Evolutionary conservation across 768 basidiomycete species (phyloP).

Genomic region (Psilocybe cubensis): DNA sequence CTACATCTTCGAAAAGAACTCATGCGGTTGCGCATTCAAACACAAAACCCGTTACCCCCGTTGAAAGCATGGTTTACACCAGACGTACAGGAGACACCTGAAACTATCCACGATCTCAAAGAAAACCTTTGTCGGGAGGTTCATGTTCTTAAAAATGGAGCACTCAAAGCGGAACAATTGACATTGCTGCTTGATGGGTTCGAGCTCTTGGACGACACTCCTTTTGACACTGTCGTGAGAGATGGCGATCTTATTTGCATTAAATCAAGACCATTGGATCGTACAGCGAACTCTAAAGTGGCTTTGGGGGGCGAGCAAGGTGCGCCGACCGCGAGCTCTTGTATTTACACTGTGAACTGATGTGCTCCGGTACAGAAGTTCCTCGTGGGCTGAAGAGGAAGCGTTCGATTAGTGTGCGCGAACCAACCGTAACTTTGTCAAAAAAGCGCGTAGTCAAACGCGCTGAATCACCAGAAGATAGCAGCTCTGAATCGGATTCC

Average conservation of each 20-base stretch:
- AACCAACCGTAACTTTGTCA: neutral
- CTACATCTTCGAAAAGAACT: too few species aligned
- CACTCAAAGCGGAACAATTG: constrained; percentile 26
- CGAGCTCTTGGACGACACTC: constrained; percentile 46
- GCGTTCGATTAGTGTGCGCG: constrained; percentile 13
- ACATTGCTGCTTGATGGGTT: constrained; percentile 48
- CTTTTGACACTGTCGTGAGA: constrained; percentile 38
- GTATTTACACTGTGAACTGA: neutral
- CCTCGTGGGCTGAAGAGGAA: constrained; percentile 26
- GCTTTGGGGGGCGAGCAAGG: constrained; percentile 5
- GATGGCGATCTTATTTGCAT: constrained; percentile 53
- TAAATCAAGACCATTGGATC: constrained; percentile 11
- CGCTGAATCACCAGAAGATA: constrained; percentile 1
- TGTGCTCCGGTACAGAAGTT: neutral
- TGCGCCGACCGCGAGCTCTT: neutral
- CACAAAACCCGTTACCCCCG: constrained; percentile 47
- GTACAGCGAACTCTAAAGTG: neutral
- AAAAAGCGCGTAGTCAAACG: constrained; percentile 6
- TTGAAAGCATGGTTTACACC: constrained; percentile 58
- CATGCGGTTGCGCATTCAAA: constrained; percentile 59
- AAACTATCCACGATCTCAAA: constrained; percentile 44
- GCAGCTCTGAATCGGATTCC: constrained; percentile 16
- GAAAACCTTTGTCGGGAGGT: constrained; percentile 36
- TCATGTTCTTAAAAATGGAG: constrained; percentile 28
- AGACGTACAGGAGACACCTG: constrained; percentile 22